Conservation (phyloP, 306 rosid species). For the Styphnolobium japonicum region DNA sequence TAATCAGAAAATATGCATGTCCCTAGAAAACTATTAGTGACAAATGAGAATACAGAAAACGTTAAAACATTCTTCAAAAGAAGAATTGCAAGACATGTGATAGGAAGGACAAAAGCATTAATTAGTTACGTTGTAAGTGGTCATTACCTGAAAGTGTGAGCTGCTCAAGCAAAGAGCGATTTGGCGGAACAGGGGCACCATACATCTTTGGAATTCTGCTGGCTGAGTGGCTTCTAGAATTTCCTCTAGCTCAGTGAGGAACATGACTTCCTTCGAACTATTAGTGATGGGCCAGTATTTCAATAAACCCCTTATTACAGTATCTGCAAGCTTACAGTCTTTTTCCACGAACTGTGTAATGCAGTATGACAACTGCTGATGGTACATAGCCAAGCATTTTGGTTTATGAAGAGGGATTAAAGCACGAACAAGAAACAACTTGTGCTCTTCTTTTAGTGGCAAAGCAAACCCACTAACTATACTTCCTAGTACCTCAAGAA, state of each 20-base stretch:
- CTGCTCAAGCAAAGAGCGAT: slow-evolving; percentile 54
- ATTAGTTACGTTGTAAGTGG: background rate
- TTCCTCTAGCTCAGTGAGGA: slow-evolving; percentile 62
- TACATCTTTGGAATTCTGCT: slow-evolving; percentile 59
- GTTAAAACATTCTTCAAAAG: background rate
- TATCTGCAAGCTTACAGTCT: slow-evolving; percentile 59
- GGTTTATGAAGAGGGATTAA: slow-evolving; percentile 75
- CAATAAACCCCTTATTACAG: slow-evolving; percentile 50
- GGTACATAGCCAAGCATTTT: slow-evolving; percentile 59
- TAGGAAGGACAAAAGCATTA: background rate
- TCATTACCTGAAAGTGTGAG: slow-evolving; percentile 58
- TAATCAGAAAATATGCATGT: background rate
- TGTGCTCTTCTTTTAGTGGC: slow-evolving; percentile 71
- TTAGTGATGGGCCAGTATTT: slow-evolving; percentile 64
- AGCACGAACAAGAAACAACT: slow-evolving; percentile 56
- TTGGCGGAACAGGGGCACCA: slow-evolving; percentile 57
- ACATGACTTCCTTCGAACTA: slow-evolving; percentile 73
- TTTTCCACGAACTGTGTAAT: slow-evolving; percentile 62
- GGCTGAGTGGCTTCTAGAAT: slow-evolving; percentile 59
- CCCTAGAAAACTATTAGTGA: background rate
- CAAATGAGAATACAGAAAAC: background rate
- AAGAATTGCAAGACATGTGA: background rate
- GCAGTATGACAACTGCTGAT: slow-evolving; percentile 68
- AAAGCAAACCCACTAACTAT: slow-evolving; percentile 62
- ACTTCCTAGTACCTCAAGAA: slow-evolving; percentile 70